These are phyloP conservation scores for Tardiomyces blankii DNA, from an alignment of 1,139 yeast species.

Conservation along the genomic window DNA sequence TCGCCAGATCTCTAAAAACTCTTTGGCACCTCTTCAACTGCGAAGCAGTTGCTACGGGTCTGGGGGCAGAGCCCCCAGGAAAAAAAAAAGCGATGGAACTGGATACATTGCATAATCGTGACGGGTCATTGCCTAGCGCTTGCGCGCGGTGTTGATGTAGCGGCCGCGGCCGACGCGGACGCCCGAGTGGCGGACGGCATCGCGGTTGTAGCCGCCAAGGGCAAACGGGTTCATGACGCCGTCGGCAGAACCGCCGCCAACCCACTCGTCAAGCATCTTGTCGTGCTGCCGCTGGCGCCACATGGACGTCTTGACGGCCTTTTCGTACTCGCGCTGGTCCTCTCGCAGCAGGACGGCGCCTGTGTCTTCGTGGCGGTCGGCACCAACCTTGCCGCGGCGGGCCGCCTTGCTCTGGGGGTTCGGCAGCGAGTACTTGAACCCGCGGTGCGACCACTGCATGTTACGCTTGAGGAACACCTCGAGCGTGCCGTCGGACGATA, in stretches of 20 bases:
- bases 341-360: conserved; percentile 49
- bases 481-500: conserved; percentile 68
- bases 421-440: conserved; percentile 67
- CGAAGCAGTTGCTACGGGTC: too few relatives aligned
- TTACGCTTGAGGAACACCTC: conserved; percentile 87
- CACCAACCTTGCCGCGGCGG: conserved; percentile 12
- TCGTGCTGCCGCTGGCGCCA: conserved; percentile 86
- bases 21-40: too few relatives aligned
- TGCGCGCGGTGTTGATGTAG: conserved; percentile 48
- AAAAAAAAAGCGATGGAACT: too few relatives aligned
- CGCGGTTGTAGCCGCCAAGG: conserved; percentile 38
- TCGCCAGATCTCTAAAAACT: too few relatives aligned
- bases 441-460: conserved; percentile 90
- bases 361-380: conserved; percentile 16
- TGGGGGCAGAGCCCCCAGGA: too few relatives aligned
- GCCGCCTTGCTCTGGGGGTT: conserved; percentile 31
- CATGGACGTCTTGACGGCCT: conserved; percentile 75
- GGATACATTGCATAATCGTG: too few relatives aligned
- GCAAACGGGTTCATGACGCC: conserved; percentile 87
- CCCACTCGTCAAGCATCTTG: conserved; percentile 75
- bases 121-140: not conserved
- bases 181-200: conserved; percentile 43
- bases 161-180: conserved; percentile 80
- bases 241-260: conserved; percentile 92
- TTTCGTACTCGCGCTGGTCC: conserved; percentile 88